Evolutionary conservation across 139 green algal genomes (phyloP), one percentile per base, ranked within the genome.

Genomic region (Asterochloris erici): DNA sequence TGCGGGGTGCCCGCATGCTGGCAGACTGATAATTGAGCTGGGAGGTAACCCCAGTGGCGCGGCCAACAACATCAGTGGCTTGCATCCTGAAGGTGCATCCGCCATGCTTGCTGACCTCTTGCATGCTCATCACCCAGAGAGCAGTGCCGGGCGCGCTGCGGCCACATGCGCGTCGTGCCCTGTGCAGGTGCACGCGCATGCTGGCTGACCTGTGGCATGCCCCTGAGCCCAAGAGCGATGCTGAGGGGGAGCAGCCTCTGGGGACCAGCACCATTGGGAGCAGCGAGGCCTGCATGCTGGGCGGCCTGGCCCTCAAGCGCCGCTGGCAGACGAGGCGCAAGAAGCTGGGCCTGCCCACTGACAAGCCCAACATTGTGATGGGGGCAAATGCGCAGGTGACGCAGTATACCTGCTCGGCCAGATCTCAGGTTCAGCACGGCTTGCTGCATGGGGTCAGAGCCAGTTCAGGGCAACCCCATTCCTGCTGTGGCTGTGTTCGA

Each of bases 211-310:
- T 93, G 78, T 92, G 80, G 63, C 86, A 93, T 77, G 87, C 86
- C 12, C 85, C 82, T 19, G 23, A 81, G 19, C 29, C 60, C 38
- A 54, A 54, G 38, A 62, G 76, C 76, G 68, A 80, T 24, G 78
- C 80, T 19, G 38, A 84, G 1, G 63, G 82, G 62, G 83, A 87
- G 10, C 73, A 85, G 10, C 19, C 82, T 0, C 82, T 86, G 27
- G 89, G 86, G 73, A 89, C 86, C 11, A 77, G 86, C 60, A 92
- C 87, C 81, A 83, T 93, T 28, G 92, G 92, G 38, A 90, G 81
- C 77, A 90, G 79, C 47, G 92, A 96, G 81, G 92, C 91, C 24
- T 91, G 94, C 78, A 88, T 95, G 90, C 88, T 95, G 78, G 88
- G 82, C 1, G 89, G 85, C 11, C 86, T 95, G 84, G 87, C 89